These are phyloP conservation scores for Meredithiella fracta DNA, from an alignment of 2,329 filamentous ascomycete species.

Conservation along the genomic window DNA sequence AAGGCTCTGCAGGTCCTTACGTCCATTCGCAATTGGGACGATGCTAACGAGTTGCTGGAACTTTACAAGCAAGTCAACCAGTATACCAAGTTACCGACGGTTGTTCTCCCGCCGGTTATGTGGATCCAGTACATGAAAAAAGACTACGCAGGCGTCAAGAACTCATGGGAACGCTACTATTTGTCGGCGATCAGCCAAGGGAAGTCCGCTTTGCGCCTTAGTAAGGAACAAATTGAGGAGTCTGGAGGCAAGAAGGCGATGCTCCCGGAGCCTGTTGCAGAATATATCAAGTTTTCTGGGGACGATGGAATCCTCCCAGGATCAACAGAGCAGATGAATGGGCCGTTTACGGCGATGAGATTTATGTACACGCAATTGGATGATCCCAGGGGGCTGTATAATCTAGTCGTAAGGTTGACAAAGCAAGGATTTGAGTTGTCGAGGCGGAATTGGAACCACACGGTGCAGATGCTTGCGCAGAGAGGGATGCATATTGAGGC, in stretches of 20 bases:
- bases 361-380: slow-evolving; percentile 25
- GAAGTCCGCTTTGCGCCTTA: slow-evolving; percentile 12
- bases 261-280: slow-evolving; percentile 13
- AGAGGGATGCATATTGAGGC: slow-evolving; percentile 46
- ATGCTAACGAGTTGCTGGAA: slow-evolving; percentile 40
- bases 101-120: slow-evolving; percentile 52
- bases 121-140: slow-evolving; percentile 38
- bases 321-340: slow-evolving; percentile 36
- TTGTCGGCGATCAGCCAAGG: slow-evolving; percentile 15
- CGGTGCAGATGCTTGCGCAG: slow-evolving; percentile 50
- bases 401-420: slow-evolving; percentile 39
- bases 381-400: slow-evolving; percentile 30
- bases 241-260: slow-evolving; percentile 17
- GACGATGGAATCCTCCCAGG: slow-evolving; percentile 19
- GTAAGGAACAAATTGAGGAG: slow-evolving; percentile 24
- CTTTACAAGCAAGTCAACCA: slow-evolving; percentile 28
- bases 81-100: slow-evolving; percentile 28
- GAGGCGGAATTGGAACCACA: slow-evolving; percentile 64
- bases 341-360: slow-evolving; percentile 32
- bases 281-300: neutral
- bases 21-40: slow-evolving; percentile 29
- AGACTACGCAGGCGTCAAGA: slow-evolving; percentile 43
- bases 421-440: slow-evolving; percentile 56
- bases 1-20: slow-evolving; percentile 22
- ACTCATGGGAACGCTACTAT: slow-evolving; percentile 46